A percentile compares a stretch with the other conserved stretches of the same genome.
Conservation (phyloP, 1,139 yeast species). For the Debaryomyces singareniensis region DNA sequence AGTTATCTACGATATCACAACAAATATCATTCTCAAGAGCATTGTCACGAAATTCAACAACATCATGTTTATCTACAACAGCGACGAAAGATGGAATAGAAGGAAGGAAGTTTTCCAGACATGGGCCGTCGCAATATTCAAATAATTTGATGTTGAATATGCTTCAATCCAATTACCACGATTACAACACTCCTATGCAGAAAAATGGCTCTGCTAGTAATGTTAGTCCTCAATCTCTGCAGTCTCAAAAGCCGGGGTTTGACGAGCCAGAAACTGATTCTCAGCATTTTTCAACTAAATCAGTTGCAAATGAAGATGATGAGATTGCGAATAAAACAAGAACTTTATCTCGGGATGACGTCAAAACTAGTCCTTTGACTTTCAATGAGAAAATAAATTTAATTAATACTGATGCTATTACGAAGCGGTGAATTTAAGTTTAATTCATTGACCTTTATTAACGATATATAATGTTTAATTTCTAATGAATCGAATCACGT, state of each 20-base stretch:
- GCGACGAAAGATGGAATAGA: slow-evolving; percentile 72
- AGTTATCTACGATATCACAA: background rate
- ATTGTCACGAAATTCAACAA: slow-evolving; percentile 52
- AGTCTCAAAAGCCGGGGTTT: background rate
- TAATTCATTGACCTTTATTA: too few relatives aligned
- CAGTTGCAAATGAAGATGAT: slow-evolving; percentile 30
- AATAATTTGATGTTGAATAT: slow-evolving; percentile 26
- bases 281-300: slow-evolving; percentile 19
- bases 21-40: background rate
- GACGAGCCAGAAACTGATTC: slow-evolving; percentile 1
- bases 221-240: slow-evolving; percentile 1
- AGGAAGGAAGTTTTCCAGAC: slow-evolving; percentile 50
- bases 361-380: slow-evolving; percentile 12
- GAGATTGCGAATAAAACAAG: slow-evolving; percentile 8
- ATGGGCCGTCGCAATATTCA: slow-evolving; percentile 33
- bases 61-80: slow-evolving; percentile 62
- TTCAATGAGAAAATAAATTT: slow-evolving; percentile 25
- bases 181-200: background rate
- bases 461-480: too few relatives aligned
- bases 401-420: slow-evolving; percentile 12
- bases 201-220: background rate
- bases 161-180: slow-evolving; percentile 13
- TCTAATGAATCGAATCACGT: too few relatives aligned
- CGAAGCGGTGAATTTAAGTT: background rate
- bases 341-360: slow-evolving; percentile 11